Base-by-base conservation (phyloP, 176 grass and related monocot species). In the Carex parvula region DNA sequence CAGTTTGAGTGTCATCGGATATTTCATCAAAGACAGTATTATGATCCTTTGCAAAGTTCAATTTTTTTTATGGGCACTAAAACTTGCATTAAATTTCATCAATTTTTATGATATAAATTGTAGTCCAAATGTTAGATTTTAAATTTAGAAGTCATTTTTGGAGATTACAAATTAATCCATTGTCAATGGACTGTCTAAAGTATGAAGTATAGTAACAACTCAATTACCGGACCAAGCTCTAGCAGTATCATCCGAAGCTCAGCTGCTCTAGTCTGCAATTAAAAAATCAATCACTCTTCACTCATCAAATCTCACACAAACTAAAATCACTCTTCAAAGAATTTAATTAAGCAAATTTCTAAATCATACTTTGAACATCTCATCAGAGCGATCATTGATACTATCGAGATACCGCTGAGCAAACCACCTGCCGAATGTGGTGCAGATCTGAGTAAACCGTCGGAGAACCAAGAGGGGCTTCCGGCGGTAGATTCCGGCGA, bases 381-480 rank as follows among this genome's bases (percentile, higher is more conserved):
- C 89, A 77, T 94, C 86, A 18, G 92, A 79, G 10, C 92, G 91
- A 52, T 89, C 95, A 18, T 79, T 86, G 33, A 93, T n/a, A 70
- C 74, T 37, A 55, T 98, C 95, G 55, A 94, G 68, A 69, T 94
- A 98, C 11, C 95, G 83, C 46, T 81, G 46, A 69, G 83, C 91
- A 79, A 98, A 94, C 95, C 95, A 98, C 3, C 95, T 87, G 52
- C 92, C 91, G n/a, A 98, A 98, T 17, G 95, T 88, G 41, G 80
- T 13, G 21, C 87, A 80, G 59, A 98, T 94, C 86, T 98, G 95
- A 70, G 92, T 48, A 14, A 90, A 90, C 20, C 92, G 82, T 6
- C 95, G 90, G 67, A 98, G 89, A 65, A 98, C 91, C 90, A 98
- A 86, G 64, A 98, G 82, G 79, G 95, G 95, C 60, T 89, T 85